Evolutionary conservation across 2,329 filamentous ascomycete genomes (phyloP), one percentile per base, ranked within the genome.

Genomic region (Periglandula ipomoeae): DNA sequence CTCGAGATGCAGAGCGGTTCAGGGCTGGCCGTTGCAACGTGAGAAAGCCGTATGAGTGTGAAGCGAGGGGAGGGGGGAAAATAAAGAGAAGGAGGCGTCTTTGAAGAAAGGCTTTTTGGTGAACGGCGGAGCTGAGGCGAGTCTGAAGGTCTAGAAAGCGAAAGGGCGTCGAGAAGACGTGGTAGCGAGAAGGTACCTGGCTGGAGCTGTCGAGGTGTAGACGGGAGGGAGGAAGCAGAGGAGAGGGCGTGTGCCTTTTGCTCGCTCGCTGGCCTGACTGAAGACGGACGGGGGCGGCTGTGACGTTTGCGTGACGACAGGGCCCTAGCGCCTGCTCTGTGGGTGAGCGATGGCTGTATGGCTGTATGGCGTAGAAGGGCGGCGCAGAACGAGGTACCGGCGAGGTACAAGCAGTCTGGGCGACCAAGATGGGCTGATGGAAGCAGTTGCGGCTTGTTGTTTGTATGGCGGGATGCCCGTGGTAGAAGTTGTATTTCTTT

Each of bases 221-320:
- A n/a, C 32, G 5, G 35, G 5, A 38, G 35, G 8, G n/a, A 38
- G n/a, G 17, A 9, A 10, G 8, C n/a, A 37, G 35, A 37, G 2
- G 10, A 23, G 44, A 46, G 44, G 44, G 44, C 37, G 44, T 39
- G 20, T 37, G 27, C 27, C 37, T 26, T 24, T 0, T 27, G 26
- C 11, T 5, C 26, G 6, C 11, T 27, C 11, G 26, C 26, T 27
- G n/a, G 26, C 11, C 30, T 32, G 15, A 32, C 30, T 32, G 11
- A 32, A 32, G 30, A 10, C 6, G 34, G 40, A 37, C 15, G 32
- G 26, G 42, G 35, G 42, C 5, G 20, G 20, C 5, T 24, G 43
- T 50, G 48, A 50, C 48, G 48, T 50, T 46, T 50, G 38, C 48
- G 48, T 50, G 48, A 46, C 48, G 43, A 46, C 43, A 38, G 19